phyloP scores from a whole-genome alignment of 1,284 basidiomycete genomes.

The Lentinula novae-zelandiae region DNA sequence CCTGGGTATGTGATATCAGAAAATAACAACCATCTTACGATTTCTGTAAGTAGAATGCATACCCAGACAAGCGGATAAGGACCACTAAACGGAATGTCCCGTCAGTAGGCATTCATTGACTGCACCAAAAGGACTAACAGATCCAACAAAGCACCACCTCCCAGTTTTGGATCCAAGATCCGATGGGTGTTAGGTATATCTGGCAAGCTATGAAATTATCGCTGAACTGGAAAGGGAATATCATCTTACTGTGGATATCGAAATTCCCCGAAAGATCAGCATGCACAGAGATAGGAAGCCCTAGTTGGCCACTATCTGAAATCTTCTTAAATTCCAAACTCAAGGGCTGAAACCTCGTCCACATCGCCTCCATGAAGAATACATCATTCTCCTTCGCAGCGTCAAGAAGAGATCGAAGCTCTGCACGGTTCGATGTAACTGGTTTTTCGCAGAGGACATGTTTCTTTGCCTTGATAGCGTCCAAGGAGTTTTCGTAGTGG shows the following conservation, averaged over 20 bases:
- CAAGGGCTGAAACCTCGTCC: conserved; percentile 78
- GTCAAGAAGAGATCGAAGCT: conserved; percentile 62
- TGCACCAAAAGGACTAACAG: conserved; percentile 38
- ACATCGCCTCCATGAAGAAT: conserved; percentile 89
- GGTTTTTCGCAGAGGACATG: conserved; percentile 88
- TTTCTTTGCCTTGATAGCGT: conserved; percentile 78
- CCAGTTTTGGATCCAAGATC: conserved; percentile 77
- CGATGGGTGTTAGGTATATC: conserved; percentile 68
- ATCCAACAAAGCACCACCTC: conserved; percentile 84
- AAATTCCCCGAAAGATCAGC: conserved; percentile 78
- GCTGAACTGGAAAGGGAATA: not conserved
- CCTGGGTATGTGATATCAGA: conserved; percentile 30
- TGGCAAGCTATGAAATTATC: conserved; percentile 22
- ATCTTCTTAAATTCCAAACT: conserved; percentile 62
- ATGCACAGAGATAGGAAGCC: conserved; percentile 59
- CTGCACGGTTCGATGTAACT: conserved; percentile 62
- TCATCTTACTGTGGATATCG: conserved; percentile 60
- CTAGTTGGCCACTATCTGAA: conserved; percentile 57
- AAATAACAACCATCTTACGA: not conserved
- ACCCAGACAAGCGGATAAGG: conserved; percentile 85
- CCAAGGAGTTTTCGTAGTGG: conserved; percentile 79
- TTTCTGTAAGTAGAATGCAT: conserved; percentile 16
- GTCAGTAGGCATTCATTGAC: not conserved
- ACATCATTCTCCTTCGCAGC: conserved; percentile 75
- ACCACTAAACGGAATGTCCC: conserved; percentile 42